phyloP scores from a whole-genome alignment of 345 rosid species.

The Mangifera indica region DNA sequence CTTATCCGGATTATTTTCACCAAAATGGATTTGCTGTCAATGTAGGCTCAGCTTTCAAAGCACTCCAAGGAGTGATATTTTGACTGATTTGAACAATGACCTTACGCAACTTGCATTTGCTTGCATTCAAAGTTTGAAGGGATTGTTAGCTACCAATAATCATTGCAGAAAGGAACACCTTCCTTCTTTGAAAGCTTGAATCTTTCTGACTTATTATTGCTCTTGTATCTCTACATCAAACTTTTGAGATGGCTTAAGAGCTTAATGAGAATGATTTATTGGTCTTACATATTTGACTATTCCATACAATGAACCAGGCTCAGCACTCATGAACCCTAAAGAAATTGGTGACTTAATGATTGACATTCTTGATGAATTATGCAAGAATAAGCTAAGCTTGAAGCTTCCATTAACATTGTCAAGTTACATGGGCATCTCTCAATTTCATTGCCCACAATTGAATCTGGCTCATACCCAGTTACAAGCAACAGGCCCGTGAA shows the following conservation, averaged over 20 bases:
- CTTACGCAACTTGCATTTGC: conserved; percentile 31
- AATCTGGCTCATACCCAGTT: too few species aligned
- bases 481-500: too few species aligned
- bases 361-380: not conserved
- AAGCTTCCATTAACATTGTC: not conserved
- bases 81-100: conserved; percentile 20
- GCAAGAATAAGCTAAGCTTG: not conserved
- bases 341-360: conserved; percentile 1
- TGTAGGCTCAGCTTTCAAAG: not conserved
- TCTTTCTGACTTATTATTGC: not conserved
- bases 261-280: conserved; percentile 11
- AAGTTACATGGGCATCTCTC: too few species aligned
- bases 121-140: conserved; percentile 25
- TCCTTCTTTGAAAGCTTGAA: conserved; percentile 14
- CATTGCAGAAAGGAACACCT: not conserved
- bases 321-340: not conserved
- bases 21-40: not conserved
- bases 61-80: conserved; percentile 14
- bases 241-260: not conserved
- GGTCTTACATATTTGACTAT: conserved; percentile 2
- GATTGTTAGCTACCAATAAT: conserved; percentile 20
- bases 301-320: not conserved
- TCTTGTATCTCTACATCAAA: not conserved
- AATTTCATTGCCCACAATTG: too few species aligned
- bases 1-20: not conserved